Evolutionary conservation across 2,329 filamentous ascomycete genomes (phyloP), one percentile per base, ranked within the genome.

Genomic region (Penicillium sp.): DNA sequence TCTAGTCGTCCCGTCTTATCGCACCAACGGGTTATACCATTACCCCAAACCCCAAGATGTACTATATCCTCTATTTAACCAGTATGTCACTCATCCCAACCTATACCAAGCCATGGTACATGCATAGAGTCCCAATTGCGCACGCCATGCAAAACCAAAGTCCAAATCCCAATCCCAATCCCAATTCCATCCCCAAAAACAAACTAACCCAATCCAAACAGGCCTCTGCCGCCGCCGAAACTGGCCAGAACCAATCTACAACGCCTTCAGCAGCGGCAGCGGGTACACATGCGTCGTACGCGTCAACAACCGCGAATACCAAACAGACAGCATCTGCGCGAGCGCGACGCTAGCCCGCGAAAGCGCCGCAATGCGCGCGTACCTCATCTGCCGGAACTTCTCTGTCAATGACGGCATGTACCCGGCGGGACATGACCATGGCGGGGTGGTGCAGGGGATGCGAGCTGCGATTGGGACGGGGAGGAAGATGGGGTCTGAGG

Each of bases 351-450:
- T 96, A 61, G 93, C 93, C 43, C 90, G 91, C 70, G 92, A 97
- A 74, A 94, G 93, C 67, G 93, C 93, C 26, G 93, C 93, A 57
- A 95, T 95, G 84, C 89, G 91, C 59, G 93, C 93, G 54, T 97
- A 96, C 76, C 93, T 96, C 85, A 94, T 97, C 63, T 97, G 93
- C 80, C 88, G 91, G 61, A 96, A 96, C 81, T 97, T 97, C 77
- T 96, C 91, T 52, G 90, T 95, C 74, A 97, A 96, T 71, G 91
- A 95, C 67, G 93, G 93, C 71, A 96, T 96, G 91, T 84, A 83
- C 60, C 84, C 69, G 68, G 81, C 63, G 66, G 84, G 74, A 61
- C 81, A 71, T 77, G 81, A 67, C 72, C 81, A 72, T 70, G 82
- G 72, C 62, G 79, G 72, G 18, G 75, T 82, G 19, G 76, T 84